Evolutionary conservation across 78 protist species (phyloP).

Genomic region (Speleostelium caveatum): DNA sequence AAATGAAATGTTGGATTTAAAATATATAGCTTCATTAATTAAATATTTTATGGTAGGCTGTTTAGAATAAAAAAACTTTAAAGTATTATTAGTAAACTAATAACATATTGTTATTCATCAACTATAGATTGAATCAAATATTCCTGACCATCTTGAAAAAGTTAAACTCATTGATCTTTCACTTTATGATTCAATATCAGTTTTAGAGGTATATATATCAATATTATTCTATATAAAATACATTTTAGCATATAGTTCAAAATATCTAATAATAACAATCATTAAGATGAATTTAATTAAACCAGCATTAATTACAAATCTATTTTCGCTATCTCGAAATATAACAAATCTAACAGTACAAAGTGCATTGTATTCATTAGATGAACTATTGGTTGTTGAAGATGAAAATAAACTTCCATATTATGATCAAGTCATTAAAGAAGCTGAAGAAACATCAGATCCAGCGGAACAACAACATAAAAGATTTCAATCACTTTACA

Average conservation of each 20-base stretch:
- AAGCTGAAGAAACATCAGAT: neutral
- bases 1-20: conserved; percentile 46
- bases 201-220: too few species aligned
- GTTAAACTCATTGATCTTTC: conserved; percentile 17
- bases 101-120: neutral
- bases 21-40: conserved; percentile 28
- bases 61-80: neutral
- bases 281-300: conserved; percentile 37
- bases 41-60: conserved; percentile 24
- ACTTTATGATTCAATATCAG: too few species aligned
- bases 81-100: neutral
- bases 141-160: conserved; percentile 44
- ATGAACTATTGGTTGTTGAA: conserved; percentile 56
- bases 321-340: conserved; percentile 8
- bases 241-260: too few species aligned
- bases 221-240: too few species aligned
- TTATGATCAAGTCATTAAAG: neutral
- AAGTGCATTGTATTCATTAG: conserved; percentile 47
- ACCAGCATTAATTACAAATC: conserved; percentile 55
- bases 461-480: conserved; percentile 6
- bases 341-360: conserved; percentile 13
- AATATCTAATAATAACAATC: conserved; percentile 4
- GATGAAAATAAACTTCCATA: conserved; percentile 36
- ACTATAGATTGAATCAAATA: conserved; percentile 48
- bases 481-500: conserved; percentile 44